A percentile compares a stretch with the other conserved stretches of the same genome.
phyloP scores from a whole-genome alignment of 2,329 filamentous ascomycete genomes.

The Colletotrichum theobromicola region DNA sequence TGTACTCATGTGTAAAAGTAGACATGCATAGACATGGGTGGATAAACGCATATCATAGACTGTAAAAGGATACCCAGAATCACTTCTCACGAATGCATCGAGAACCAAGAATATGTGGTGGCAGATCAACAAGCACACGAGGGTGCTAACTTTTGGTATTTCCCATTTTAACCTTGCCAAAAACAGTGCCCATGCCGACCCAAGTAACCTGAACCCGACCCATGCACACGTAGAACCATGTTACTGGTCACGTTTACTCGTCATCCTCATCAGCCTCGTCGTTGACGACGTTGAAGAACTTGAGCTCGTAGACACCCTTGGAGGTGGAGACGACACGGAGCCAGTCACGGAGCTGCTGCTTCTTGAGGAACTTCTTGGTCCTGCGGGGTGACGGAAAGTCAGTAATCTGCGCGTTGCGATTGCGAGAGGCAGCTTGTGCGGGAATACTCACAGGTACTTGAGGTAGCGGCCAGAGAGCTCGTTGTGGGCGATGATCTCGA shows the following conservation, averaged over 20 bases:
- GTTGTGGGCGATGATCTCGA: constrained; percentile 96
- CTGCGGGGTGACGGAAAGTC: constrained; percentile 47
- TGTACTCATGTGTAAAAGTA: not conserved
- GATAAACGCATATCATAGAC: not conserved
- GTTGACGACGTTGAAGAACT: constrained; percentile 99
- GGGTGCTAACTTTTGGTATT: constrained; percentile 24
- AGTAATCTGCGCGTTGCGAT: not conserved
- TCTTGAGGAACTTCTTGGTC: constrained; percentile 99
- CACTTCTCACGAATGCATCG: not conserved
- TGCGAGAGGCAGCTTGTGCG: not conserved
- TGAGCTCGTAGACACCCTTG: constrained; percentile 98
- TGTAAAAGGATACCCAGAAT: constrained; percentile 13
- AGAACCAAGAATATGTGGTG: not conserved
- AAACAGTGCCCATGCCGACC: constrained; percentile 18
- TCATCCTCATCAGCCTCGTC: constrained; percentile 98
- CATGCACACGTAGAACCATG: constrained; percentile 8
- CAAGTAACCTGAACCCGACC: constrained; percentile 19
- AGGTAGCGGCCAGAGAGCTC: constrained; percentile 98
- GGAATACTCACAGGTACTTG: constrained; percentile 89
- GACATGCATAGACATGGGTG: not conserved
- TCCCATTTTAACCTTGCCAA: constrained; percentile 19
- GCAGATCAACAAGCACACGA: constrained; percentile 25
- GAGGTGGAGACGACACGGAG: constrained; percentile 97
- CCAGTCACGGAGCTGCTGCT: constrained; percentile 99
- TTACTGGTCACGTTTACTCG: constrained; percentile 67